Conservation (phyloP, 2,329 filamentous ascomycete species). For the Monilinia vaccinii-corymbosi region DNA sequence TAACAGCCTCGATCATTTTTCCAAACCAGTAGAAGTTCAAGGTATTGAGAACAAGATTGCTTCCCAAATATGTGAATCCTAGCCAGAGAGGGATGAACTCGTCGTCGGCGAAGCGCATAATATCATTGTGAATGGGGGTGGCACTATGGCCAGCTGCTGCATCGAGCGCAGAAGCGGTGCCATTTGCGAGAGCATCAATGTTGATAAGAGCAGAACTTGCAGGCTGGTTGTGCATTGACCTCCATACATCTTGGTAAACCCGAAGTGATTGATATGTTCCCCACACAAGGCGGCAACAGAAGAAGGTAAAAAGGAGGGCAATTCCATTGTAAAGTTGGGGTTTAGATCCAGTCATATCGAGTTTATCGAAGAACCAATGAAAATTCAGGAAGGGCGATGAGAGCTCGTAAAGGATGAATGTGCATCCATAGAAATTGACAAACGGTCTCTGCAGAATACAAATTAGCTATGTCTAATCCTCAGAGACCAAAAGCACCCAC, state of each 20-base stretch:
- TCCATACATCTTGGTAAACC: slow-evolving; percentile 63
- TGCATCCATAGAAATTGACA: slow-evolving; percentile 71
- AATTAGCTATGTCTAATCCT: neutral
- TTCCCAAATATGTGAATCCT: slow-evolving; percentile 54
- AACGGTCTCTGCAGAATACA: slow-evolving; percentile 56
- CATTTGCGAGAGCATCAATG: slow-evolving; percentile 28
- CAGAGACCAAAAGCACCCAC: slow-evolving; percentile 43
- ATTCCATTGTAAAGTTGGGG: slow-evolving; percentile 72
- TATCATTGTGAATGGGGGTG: slow-evolving; percentile 28
- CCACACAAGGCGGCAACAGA: slow-evolving; percentile 67
- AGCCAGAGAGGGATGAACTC: slow-evolving; percentile 61
- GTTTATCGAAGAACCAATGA: slow-evolving; percentile 89
- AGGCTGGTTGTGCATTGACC: slow-evolving; percentile 41
- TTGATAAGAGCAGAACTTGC: slow-evolving; percentile 27
- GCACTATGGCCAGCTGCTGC: slow-evolving; percentile 24
- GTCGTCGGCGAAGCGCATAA: slow-evolving; percentile 42
- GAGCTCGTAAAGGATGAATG: slow-evolving; percentile 82
- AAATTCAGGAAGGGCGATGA: slow-evolving; percentile 79
- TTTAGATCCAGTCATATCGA: slow-evolving; percentile 66
- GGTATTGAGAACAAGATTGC: slow-evolving; percentile 63
- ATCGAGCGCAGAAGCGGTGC: slow-evolving; percentile 31
- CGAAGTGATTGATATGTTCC: slow-evolving; percentile 63
- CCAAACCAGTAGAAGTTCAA: slow-evolving; percentile 81
- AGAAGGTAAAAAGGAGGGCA: slow-evolving; percentile 63
- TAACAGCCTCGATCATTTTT: slow-evolving; percentile 75